These are phyloP conservation scores for Aspergillus pseudoviridinutans DNA, from an alignment of 2,329 filamentous ascomycete species.

Conservation along the genomic window DNA sequence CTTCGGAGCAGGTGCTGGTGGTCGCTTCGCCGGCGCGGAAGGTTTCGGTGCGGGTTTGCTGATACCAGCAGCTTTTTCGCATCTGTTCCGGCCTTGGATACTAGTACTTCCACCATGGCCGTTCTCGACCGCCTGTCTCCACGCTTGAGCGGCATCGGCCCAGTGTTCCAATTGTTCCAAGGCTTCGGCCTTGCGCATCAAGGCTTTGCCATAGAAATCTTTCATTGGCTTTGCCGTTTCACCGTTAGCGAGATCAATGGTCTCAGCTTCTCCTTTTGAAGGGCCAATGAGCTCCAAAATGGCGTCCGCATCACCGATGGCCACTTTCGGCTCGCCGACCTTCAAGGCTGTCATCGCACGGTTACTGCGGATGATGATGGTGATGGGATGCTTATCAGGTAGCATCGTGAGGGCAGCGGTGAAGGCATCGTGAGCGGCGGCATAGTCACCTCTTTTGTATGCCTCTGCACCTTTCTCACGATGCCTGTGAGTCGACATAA, in stretches of 20 bases:
- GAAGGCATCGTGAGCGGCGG: conserved; percentile 78
- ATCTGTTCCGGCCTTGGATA: conserved; percentile 80
- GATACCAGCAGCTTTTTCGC: conserved; percentile 80
- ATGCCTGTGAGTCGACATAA: conserved; percentile 72
- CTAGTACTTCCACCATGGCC: conserved; percentile 83
- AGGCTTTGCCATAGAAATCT: conserved; percentile 87
- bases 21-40: conserved; percentile 43
- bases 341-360: conserved; percentile 86
- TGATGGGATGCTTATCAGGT: conserved; percentile 74
- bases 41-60: conserved; percentile 46
- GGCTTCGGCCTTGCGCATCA: conserved; percentile 92
- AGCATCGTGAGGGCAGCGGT: conserved; percentile 70
- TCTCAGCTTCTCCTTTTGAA: conserved; percentile 73
- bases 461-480: conserved; percentile 78
- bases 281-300: conserved; percentile 77
- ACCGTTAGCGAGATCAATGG: conserved; percentile 63
- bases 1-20: conserved; percentile 42
- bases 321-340: conserved; percentile 84
- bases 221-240: conserved; percentile 77
- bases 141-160: conserved; percentile 74
- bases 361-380: conserved; percentile 87
- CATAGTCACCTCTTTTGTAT: conserved; percentile 92
- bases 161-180: conserved; percentile 94
- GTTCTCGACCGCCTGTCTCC: conserved; percentile 77
- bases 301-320: conserved; percentile 77